Evolutionary conservation across 768 basidiomycete species (phyloP), one percentile per base, ranked within the genome.

Genomic region (Russula dissimulans): DNA sequence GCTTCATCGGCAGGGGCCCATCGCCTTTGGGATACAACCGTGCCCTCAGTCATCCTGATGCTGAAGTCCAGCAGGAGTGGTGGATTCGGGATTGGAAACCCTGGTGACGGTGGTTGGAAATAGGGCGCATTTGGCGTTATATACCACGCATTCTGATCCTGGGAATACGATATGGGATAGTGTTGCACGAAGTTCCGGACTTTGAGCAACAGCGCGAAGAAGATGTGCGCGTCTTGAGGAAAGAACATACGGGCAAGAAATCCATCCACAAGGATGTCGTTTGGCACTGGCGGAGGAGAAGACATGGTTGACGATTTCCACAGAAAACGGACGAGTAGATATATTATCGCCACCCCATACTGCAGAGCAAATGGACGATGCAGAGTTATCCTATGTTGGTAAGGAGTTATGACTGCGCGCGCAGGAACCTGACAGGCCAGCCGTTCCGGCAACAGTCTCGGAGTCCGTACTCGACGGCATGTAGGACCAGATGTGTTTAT

Each of bases 11-110:
- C 32, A 5, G 61, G 61, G 2, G 14, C 5, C 61, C 61, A 62
- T 54, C 61, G 61, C 5, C 8, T 8, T 15, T 62, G 61, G 9
- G 50, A 56, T 10, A 62, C 45, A 2, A 62, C 34, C 4, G 56
- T 53, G 8, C 61, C 61, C 3, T 17, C 31, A 3, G 45, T 48
- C 1, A 3, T 8, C 8, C 6, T 0, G 29, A 32, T 5, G 26
- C n/a, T 34, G 15, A 26, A 46, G 31, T 63, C 62, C 14, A 63
- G 7, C 1, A 38, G 42, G 4, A 61, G 32, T 5, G 18, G n/a
- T 4, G 11, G 5, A 12, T 29, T 0, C 57, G 39, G 57, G 14
- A 9, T 6, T 4, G 60, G 48, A 8, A 15, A 4, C 26, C 45
- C 55, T 34, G 39, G 38, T 4, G 31, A 22, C 0, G 49, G 14